Conservation (phyloP, 2,329 filamentous ascomycete species). For the Fusarium sp. region DNA sequence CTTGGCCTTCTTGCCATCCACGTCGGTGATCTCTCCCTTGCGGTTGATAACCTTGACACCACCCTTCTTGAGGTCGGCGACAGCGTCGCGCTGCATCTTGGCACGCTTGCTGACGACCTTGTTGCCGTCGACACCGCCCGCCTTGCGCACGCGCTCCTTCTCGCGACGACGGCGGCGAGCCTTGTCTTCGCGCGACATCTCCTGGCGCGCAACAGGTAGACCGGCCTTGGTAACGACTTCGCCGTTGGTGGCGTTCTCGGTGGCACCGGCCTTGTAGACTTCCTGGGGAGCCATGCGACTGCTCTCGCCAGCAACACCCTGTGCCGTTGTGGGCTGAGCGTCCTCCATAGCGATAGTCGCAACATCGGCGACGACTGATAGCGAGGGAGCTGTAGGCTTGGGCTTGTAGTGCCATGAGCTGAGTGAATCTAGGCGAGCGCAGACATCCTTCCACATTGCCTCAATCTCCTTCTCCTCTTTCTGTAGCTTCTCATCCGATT, state of each 20-base stretch:
- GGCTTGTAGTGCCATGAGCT: constrained; percentile 97
- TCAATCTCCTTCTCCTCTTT: constrained; percentile 88
- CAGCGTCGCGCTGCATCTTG: constrained; percentile 60
- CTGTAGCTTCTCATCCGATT: constrained; percentile 82
- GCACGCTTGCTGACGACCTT: constrained; percentile 69
- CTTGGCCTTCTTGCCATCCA: constrained; percentile 82
- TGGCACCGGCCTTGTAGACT: constrained; percentile 81
- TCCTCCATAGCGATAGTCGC: constrained; percentile 97
- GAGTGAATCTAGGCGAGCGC: constrained; percentile 84
- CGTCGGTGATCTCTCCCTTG: constrained; percentile 85
- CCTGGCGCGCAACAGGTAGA: constrained; percentile 81
- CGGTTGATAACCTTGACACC: constrained; percentile 93
- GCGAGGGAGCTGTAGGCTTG: constrained; percentile 81
- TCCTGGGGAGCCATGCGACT: constrained; percentile 93
- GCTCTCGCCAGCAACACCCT: constrained; percentile 74
- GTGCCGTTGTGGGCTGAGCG: constrained; percentile 85
- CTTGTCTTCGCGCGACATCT: constrained; percentile 91
- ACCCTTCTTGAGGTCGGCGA: constrained; percentile 81
- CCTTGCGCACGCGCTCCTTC: constrained; percentile 86
- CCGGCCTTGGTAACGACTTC: constrained; percentile 85
- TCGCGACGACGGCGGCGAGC: constrained; percentile 78
- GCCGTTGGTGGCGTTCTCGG: constrained; percentile 71
- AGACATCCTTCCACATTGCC: constrained; percentile 84
- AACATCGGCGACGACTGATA: constrained; percentile 90
- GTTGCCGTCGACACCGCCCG: constrained; percentile 61